Evolutionary conservation across 179 eudicot species (phyloP), one percentile per base, ranked within the genome.

Genomic region (Beta macrorhiza): DNA sequence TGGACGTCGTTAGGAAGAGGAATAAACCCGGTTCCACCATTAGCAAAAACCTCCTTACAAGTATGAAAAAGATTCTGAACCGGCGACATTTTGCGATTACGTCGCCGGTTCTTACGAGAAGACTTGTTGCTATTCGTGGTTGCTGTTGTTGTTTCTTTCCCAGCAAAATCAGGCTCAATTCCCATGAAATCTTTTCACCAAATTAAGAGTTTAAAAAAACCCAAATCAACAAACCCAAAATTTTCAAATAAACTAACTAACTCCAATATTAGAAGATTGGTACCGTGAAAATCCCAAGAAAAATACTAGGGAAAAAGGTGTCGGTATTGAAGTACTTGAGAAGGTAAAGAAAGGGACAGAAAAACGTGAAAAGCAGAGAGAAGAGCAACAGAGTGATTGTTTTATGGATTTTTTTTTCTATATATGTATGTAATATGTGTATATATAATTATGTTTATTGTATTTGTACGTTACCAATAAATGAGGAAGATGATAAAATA

Each of bases 41-140:
- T 74, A 11, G 90, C 92, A 77, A 94, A 94, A 8, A 91, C 88
- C 44, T 91, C 89, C 87, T 80, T 89, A 80, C 98, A 92, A 2
- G 88, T 83, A 1, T 89, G 85, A 45, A 88, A 91, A 7, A 94
- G 88, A 64, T 68, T 91, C 83, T 91, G 97, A 81, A 93, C 88
- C 69, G 83, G 80, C 61, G 87, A 29, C 78, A 59, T 64, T 72
- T 83, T 84, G 77, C 82, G 89, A 83, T 75, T 87, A 74, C 89
- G 82, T 0, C 90, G 81, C 58, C 86, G 81, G 74, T 68, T 84
- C 79, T 80, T 88, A 79, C 80, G 93, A 78, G 78, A 76, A 15
- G 81, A 52, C 75, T 74, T 53, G 80, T 45, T 83, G 29, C 67
- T 70, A 11, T 81, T 86, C 51, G 74, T 78, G 76, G 78, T 85